Base-by-base conservation (phyloP, 2,329 filamentous ascomycete species). In the Venturia aucupariae region DNA sequence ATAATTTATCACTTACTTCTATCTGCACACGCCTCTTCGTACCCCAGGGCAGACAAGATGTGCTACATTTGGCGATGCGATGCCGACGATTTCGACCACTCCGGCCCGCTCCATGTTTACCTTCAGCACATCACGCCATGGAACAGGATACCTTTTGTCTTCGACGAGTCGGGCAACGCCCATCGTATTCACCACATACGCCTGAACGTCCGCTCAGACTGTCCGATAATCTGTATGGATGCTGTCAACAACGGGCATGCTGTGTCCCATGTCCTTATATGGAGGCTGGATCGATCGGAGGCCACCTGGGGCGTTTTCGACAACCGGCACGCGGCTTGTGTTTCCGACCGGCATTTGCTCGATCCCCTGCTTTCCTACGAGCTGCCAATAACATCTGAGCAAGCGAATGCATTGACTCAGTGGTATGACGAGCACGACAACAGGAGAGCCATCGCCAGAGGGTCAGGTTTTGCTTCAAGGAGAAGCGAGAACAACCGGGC, bases 41-140 rank as follows among this genome's bases (percentile, higher is more conserved):
- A 13, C 39, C 39, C 39, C 13, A 41, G 13, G 13, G 46, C 22
- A 51, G 46, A 51, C 22, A 51, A 17, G 11, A 51, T 51, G 46
- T 51, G 46, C 46, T 51, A 51, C 22, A 51, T 51, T 15, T 51
- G 46, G 46, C 46, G 46, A 51, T 51, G 46, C 22, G 46, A 51
- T 51, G 46, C 46, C 22, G 46, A 51, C 46, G 46, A 27, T n/a
- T 51, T 51, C 22, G 46, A 22, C 22, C 46, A 51, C 24, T 27
- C 22, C 1, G 22, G 10, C 11, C 46, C 46, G 27, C 22, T 30
- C 24, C 46, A 51, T 27, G 46, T 30, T 27, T 27, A 51, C 46
- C 46, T 51, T 10, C 46, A 51, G 17, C 22, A 51, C 46, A 51
- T 51, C 13, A 51, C 46, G 46, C 46, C 46, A 30, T 51, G 46